Conservation (phyloP, 768 basidiomycete genomes). For the Amanita pallidorosea region DNA sequence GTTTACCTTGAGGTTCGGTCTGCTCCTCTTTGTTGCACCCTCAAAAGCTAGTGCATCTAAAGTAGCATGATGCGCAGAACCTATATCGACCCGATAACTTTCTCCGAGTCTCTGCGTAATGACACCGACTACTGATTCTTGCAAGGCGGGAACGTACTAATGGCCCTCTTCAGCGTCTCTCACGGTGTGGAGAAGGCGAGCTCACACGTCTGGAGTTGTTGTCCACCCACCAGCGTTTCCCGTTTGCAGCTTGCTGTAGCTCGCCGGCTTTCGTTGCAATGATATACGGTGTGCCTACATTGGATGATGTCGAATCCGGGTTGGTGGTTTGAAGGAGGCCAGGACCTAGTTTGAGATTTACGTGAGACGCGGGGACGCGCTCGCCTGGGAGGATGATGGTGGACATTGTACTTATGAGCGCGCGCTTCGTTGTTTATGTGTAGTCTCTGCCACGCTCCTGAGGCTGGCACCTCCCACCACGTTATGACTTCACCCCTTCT, state of each 20-base stretch:
- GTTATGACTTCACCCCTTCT: slow-evolving; percentile 35
- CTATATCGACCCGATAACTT: slow-evolving; percentile 90
- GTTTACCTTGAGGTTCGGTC: slow-evolving; percentile 81
- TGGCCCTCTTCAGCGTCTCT: slow-evolving; percentile 2
- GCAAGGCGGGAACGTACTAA: slow-evolving; percentile 85
- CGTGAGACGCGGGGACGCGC: slow-evolving; percentile 57
- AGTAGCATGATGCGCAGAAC: slow-evolving; percentile 73
- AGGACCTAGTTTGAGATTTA: slow-evolving; percentile 80
- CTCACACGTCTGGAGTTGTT: slow-evolving; percentile 75
- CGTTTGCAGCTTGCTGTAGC: slow-evolving; percentile 59
- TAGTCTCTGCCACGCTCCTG: background rate
- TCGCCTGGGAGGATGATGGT: slow-evolving; percentile 76
- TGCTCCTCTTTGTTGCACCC: slow-evolving; percentile 89
- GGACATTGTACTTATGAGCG: slow-evolving; percentile 18
- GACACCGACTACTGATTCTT: slow-evolving; percentile 84
- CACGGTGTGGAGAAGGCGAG: slow-evolving; percentile 7
- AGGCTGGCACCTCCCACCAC: too few species aligned
- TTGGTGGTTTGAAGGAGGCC: slow-evolving; percentile 50
- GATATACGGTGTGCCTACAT: slow-evolving; percentile 11
- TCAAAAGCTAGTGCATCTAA: slow-evolving; percentile 92
- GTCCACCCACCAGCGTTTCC: slow-evolving; percentile 85
- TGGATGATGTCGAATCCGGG: slow-evolving; percentile 11
- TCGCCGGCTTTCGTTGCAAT: slow-evolving; percentile 62
- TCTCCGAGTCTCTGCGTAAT: slow-evolving; percentile 77
- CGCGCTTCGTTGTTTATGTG: slow-evolving; percentile 10